Percentiles rank a stretch among this genome's conserved stretches.
These are phyloP conservation scores for Anthracocystis walkeri DNA, from an alignment of 1,284 basidiomycete genomes.

Conservation along the genomic window DNA sequence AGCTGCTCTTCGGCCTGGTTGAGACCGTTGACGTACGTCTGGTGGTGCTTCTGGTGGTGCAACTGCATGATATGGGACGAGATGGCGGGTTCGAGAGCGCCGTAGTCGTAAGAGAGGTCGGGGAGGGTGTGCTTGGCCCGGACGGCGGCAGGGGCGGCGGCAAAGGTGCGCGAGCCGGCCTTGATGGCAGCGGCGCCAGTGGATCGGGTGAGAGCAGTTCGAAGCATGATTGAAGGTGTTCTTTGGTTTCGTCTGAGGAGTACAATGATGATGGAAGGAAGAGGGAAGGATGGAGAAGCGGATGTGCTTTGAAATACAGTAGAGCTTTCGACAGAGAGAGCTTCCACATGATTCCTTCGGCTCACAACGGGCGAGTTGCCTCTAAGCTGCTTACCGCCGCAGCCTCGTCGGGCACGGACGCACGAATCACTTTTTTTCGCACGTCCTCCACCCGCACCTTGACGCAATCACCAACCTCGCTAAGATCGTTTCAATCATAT, in stretches of 20 bases:
- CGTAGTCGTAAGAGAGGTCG: conserved; percentile 67
- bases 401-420: conserved; percentile 7
- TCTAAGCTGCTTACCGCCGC: not conserved
- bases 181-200: conserved; percentile 18
- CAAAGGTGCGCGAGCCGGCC: conserved; percentile 21
- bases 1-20: conserved; percentile 66
- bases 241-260: not conserved
- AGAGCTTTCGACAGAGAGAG: not conserved
- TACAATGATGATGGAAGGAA: not conserved
- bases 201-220: conserved; percentile 52
- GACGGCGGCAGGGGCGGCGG: conserved; percentile 25
- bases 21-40: conserved; percentile 68
- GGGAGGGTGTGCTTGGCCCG: conserved; percentile 69
- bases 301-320: not conserved
- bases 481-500: not conserved
- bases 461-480: conserved; percentile 15
- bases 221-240: conserved; percentile 38
- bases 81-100: conserved; percentile 67
- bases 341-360: conserved; percentile 10
- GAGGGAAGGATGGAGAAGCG: not conserved
- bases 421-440: not conserved
- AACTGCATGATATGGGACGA: conserved; percentile 68
- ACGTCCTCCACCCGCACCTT: conserved; percentile 14
- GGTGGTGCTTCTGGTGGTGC: conserved; percentile 69
- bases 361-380: not conserved